Base-by-base conservation (phyloP, 2,329 filamentous ascomycete genomes). In the Xylaria digitata region DNA sequence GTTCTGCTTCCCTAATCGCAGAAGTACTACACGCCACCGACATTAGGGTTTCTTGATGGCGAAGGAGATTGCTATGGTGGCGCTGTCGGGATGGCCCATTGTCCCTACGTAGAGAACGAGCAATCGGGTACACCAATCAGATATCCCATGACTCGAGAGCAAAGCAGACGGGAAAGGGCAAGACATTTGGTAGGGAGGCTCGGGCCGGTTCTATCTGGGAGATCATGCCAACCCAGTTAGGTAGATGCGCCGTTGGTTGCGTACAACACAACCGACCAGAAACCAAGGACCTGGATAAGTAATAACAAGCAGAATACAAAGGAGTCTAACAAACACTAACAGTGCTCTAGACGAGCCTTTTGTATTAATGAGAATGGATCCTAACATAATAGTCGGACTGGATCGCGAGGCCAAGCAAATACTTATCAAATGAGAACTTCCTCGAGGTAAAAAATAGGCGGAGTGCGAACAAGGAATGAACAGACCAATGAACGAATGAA, bases 351-450 rank as follows among this genome's bases (percentile, higher is more conserved):
- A 30, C 17, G 48, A 42, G n/a, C 26, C 45, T 37, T 26, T 46
- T 56, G 30, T 26, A 30, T 45, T 8, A 43, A 59, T 17, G 40
- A 42, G 53, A 55, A 62, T 62, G 45, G 46, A 32, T 61, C 21
- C 17, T 3, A n/a, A 60, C 26, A 45, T 11, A 23, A 53, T 37
- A 15, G 43, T 23, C 9, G 43, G 21, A 50, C 7, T 26, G 19
- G 32, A 54, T 61, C 56, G 43, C 42, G 45, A 68, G 67, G 65
- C 65, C 60, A 65, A 64, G 50, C 50, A 56, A 55, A 56, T 13
- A 23, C 26, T 6, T 42, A 21, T 21, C 46, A 19, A 54, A 50
- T 17, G 53, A 59, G 6, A 57, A 17, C 21, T 61, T 37, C 50
- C 26, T 48, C 40, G 13, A 37, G 57, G 26, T 8, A 23, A 42